These are phyloP conservation scores for Juglanconis sp. DNA, from an alignment of 2,329 filamentous ascomycete genomes.

Conservation along the genomic window DNA sequence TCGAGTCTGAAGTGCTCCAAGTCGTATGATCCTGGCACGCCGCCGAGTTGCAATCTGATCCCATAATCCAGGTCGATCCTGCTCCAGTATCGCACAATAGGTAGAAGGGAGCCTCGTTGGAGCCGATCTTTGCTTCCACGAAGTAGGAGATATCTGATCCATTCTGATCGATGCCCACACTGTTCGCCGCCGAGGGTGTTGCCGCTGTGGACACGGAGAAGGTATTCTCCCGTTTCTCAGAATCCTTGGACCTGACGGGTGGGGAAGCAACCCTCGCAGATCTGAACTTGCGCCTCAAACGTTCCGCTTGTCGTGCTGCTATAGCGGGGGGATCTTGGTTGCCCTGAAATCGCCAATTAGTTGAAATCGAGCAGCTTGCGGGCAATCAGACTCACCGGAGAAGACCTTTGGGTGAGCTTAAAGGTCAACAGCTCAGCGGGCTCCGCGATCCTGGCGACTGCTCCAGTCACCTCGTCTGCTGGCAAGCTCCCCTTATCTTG, in stretches of 20 bases:
- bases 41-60: conserved; percentile 60
- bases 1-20: conserved; percentile 66
- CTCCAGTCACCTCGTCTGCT: neutral
- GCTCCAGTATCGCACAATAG: conserved; percentile 67
- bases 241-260: conserved; percentile 16
- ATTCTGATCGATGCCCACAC: conserved; percentile 59
- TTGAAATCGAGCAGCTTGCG: neutral
- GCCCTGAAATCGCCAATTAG: neutral
- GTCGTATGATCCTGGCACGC: conserved; percentile 69
- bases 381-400: conserved; percentile 29
- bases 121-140: conserved; percentile 54
- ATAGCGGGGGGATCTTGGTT: conserved; percentile 25
- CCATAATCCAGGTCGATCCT: conserved; percentile 81
- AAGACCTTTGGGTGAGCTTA: conserved; percentile 36
- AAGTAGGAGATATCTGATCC: conserved; percentile 67
- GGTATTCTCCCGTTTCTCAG: conserved; percentile 40
- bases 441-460: neutral
- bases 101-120: conserved; percentile 49
- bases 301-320: conserved; percentile 36
- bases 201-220: conserved; percentile 47
- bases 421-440: conserved; percentile 32
- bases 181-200: conserved; percentile 43
- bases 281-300: conserved; percentile 39
- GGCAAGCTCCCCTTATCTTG: conserved; percentile 22
- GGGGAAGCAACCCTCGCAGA: conserved; percentile 21